These are phyloP conservation scores for Neonectria faginata DNA, from an alignment of 2,329 filamentous ascomycete genomes.

Conservation along the genomic window DNA sequence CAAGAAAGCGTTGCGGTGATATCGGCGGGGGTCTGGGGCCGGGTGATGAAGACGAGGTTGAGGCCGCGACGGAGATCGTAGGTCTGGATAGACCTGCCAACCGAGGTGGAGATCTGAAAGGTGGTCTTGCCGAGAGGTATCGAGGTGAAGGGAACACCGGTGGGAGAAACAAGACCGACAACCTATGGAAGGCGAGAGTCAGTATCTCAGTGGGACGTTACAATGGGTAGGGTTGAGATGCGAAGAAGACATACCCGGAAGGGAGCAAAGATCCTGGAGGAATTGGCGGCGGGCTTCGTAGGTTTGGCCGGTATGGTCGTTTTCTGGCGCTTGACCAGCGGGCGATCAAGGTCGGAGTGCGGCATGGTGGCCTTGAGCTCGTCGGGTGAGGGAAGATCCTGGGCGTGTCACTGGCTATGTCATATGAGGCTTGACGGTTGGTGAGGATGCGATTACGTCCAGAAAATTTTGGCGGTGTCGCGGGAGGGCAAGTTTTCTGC, in stretches of 20 bases:
- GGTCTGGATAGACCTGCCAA: conserved; percentile 90
- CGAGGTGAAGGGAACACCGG: conserved; percentile 87
- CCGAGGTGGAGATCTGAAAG: conserved; percentile 96
- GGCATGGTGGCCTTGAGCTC: conserved; percentile 58
- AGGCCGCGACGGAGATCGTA: conserved; percentile 93
- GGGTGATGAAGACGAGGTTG: conserved; percentile 91
- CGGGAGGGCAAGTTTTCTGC: conserved; percentile 41
- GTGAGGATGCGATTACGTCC: conserved; percentile 40
- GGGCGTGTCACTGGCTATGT: conserved; percentile 31
- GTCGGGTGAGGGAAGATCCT: conserved; percentile 19
- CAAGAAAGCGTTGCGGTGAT: conserved; percentile 91
- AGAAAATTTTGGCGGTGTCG: conserved; percentile 50
- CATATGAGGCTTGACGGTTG: conserved; percentile 33
- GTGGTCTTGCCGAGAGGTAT: conserved; percentile 92
- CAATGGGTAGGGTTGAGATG: conserved; percentile 8
- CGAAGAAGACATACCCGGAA: conserved; percentile 76
- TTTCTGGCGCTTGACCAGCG: conserved; percentile 82
- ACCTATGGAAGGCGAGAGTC: conserved; percentile 66
- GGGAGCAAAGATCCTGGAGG: conserved; percentile 90
- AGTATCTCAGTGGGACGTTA: conserved; percentile 5
- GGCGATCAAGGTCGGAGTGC: conserved; percentile 69
- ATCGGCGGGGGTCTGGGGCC: conserved; percentile 85
- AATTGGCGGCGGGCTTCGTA: conserved; percentile 56
- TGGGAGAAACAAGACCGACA: conserved; percentile 92
- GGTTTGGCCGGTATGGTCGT: conserved; percentile 50